Percentiles rank a stretch among this genome's conserved stretches.
These are phyloP conservation scores for Lepidium didymum DNA, from an alignment of 345 rosid species.

Conservation along the genomic window DNA sequence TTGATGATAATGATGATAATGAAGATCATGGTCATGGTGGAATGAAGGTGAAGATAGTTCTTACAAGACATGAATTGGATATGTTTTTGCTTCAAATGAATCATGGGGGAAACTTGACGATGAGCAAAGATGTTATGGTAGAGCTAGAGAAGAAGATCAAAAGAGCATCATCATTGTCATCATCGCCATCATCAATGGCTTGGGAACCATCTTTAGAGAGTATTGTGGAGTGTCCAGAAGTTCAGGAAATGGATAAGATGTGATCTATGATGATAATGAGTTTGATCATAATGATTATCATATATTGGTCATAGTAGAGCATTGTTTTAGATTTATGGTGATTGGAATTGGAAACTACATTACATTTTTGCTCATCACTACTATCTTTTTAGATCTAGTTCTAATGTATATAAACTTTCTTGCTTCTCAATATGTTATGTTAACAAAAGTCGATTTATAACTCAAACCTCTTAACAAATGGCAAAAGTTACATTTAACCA, in stretches of 20 bases:
- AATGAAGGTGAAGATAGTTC: slow-evolving; percentile 66
- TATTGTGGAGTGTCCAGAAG: slow-evolving; percentile 45
- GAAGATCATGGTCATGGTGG: slow-evolving; percentile 24
- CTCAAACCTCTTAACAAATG: too few relatives aligned
- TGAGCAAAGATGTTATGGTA: slow-evolving; percentile 28
- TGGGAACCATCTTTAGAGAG: slow-evolving; percentile 79
- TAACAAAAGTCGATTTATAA: too few relatives aligned
- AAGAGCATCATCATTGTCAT: not conserved
- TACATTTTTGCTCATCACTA: slow-evolving; percentile 4
- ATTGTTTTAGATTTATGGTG: not conserved
- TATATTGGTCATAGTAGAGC: not conserved
- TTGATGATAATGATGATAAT: slow-evolving; percentile 6
- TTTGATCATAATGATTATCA: not conserved
- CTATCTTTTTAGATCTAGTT: not conserved
- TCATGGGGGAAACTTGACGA: slow-evolving; percentile 21
- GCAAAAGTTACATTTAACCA: too few relatives aligned
- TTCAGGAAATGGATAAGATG: slow-evolving; percentile 22
- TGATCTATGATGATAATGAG: slow-evolving; percentile 1
- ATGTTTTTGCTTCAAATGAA: slow-evolving; percentile 41
- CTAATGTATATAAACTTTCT: too few relatives aligned
- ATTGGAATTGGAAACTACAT: not conserved
- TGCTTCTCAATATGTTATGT: too few relatives aligned
- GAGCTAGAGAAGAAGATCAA: slow-evolving; percentile 34
- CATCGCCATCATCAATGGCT: slow-evolving; percentile 4
- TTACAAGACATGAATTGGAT: slow-evolving; percentile 64